Evolutionary conservation across 352 stramenopile genomes (phyloP), one percentile per base, ranked within the genome.

Genomic region (Chloridella minuta): DNA sequence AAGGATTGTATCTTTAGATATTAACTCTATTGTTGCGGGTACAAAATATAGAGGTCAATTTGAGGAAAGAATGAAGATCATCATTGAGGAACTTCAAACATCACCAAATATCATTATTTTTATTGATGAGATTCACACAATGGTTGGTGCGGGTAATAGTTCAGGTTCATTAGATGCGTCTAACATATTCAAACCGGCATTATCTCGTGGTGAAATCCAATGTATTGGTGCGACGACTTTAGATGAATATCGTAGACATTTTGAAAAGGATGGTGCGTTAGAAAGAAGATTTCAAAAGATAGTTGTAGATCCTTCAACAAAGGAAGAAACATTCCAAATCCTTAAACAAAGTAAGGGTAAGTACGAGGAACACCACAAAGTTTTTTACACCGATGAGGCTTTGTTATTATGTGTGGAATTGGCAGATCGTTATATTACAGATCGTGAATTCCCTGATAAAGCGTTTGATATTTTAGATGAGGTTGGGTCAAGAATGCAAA

Each of bases 11-110:
- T n/a, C n/a, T n/a, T n/a, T 98, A 4, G 96, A 99, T 86, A 95
- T 99, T 92, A 95, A 93, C 21, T 93, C 94, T 2, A 87, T 99
- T 16, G 93, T 98, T 21, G 96, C 96, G 3, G 95, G 95, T n/a
- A 94, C 95, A 18, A 98, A 97, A 88, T 98, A 97, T 88, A 91
- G 94, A n/a, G 96, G 96, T 66, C 95, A 99, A 88, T 99, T 99
- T 89, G 96, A 99, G 90, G 96, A 98, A 88, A 91, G 96, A 23
- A 89, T 98, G 18, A 96, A 97, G 87, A 92, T 92, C 16, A 94
- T 98, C 27, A 89, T 99, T 86, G 94, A 95, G 88, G 93, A 96
- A 85, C 91, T 95, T 85, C 95, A 97, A 87, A 92, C 95, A 87
- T 91, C 94, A 21, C 94, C 94, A 85, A 91, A 97, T 86, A 96